Evolutionary conservation across 306 rosid species (phyloP), one percentile per base, ranked within the genome.

Genomic region (Prinsepia uniflora): DNA sequence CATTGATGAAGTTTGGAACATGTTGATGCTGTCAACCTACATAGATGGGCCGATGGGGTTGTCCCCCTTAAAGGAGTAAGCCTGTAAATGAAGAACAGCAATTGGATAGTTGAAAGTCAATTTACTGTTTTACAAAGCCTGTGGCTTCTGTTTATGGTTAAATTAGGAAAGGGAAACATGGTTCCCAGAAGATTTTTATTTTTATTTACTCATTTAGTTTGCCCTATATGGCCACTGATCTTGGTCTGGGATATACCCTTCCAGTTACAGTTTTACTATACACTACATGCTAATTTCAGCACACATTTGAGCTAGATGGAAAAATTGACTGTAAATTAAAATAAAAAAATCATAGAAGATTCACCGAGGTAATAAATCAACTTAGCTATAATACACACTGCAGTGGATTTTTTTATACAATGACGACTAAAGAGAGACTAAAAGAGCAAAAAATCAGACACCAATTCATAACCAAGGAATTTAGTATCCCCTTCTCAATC

Each of bases 391-490:
- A 8, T 67, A 58, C 19, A 58, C 19, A 69, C 46, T 53, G 47
- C 19, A 63, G 55, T 45, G 60, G 67, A 47, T 48, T 18, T 34
- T 41, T 3, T 36, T 5, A 45, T 69, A 41, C 49, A 48, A 22
- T 57, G 47, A 17, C 61, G 72, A 54, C 63, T 63, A 68, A 78
- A 61, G 79, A 63, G 41, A 64, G 76, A 46, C 72, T 75, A 82
- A 59, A 39, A 69, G 52, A 57, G 65, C 41, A 82, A 81, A 55
- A 88, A 79, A 74, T 93, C 98, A 76, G 79, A 76, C 60, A 90
- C 78, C 75, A 90, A 64, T 66, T 93, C 94, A 62, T 54, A 46
- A 93, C 60, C 84, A 93, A 83, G 62, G 53, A 77, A 70, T 63
- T 70, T 56, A 85, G 71, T 8, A 93, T 77, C 69, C 71, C 82